Evolutionary conservation across 2,329 filamentous ascomycete species (phyloP).

Genomic region (Elsinoe batatas): DNA sequence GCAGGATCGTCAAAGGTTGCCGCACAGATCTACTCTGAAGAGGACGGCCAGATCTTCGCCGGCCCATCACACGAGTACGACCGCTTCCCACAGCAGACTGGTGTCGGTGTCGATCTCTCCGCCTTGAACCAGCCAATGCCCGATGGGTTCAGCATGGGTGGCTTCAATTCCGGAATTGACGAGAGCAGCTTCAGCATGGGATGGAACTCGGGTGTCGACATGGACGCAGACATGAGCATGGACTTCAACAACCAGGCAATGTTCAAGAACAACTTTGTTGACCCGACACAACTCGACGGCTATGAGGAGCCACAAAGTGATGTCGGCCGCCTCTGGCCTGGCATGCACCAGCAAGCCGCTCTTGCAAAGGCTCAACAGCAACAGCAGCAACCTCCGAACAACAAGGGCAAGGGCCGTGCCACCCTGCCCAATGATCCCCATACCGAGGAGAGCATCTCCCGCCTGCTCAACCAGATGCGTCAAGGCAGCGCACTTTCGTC

Average conservation of each 20-base stretch:
- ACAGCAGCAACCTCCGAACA: conserved; percentile 23
- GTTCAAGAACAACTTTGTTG: conserved; percentile 59
- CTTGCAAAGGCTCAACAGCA: conserved; percentile 49
- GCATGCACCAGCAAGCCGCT: conserved; percentile 70
- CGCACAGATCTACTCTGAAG: conserved; percentile 25
- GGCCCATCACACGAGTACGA: conserved; percentile 87
- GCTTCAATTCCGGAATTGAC: conserved; percentile 49
- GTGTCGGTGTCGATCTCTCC: conserved; percentile 71
- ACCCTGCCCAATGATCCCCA: conserved; percentile 29
- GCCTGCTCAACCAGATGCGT: conserved; percentile 85
- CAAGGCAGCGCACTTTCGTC: conserved; percentile 55
- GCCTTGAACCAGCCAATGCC: conserved; percentile 51
- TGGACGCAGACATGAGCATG: conserved; percentile 56
- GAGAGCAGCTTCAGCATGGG: conserved; percentile 53
- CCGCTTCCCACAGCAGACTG: conserved; percentile 90
- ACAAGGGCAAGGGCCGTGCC: conserved; percentile 34
- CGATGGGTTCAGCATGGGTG: conserved; percentile 37
- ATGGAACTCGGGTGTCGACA: conserved; percentile 43
- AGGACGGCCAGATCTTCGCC: conserved; percentile 29
- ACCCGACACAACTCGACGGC: conserved; percentile 60
- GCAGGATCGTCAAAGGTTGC: conserved; percentile 19
- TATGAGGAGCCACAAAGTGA: conserved; percentile 48
- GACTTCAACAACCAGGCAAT: conserved; percentile 50
- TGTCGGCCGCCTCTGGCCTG: conserved; percentile 71
- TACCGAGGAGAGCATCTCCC: conserved; percentile 82